phyloP scores from a whole-genome alignment of 2,329 filamentous ascomycete genomes.

The Pseudogymnoascus pannorum region DNA sequence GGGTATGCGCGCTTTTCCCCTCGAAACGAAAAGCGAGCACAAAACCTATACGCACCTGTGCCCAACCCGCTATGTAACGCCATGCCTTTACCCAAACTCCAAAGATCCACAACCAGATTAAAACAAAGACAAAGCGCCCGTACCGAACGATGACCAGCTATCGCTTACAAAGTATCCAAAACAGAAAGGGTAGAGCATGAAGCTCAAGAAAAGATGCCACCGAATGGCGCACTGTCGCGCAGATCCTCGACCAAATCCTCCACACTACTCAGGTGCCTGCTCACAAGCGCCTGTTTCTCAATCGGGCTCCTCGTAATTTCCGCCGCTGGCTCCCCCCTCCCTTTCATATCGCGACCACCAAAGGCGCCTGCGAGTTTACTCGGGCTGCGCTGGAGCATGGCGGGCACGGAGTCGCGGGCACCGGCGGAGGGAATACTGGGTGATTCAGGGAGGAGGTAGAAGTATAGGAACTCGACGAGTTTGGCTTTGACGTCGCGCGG shows the following conservation, averaged over 20 bases:
- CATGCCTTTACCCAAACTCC: not conserved
- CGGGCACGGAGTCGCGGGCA: conserved; percentile 39
- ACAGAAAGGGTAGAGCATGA: conserved; percentile 10
- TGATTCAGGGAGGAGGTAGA: conserved; percentile 93
- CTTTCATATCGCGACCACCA: conserved; percentile 30
- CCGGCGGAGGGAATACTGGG: conserved; percentile 48
- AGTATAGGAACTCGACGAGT: conserved; percentile 95
- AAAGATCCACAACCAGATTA: not conserved
- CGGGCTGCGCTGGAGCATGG: conserved; percentile 57
- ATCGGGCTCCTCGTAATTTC: conserved; percentile 48
- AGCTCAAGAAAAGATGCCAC: conserved; percentile 43
- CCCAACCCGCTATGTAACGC: conserved; percentile 22
- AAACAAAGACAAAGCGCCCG: not conserved
- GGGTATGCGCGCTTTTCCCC: not conserved
- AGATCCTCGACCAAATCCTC: conserved; percentile 65
- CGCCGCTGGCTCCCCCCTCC: conserved; percentile 13
- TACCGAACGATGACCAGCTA: not conserved
- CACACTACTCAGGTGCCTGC: conserved; percentile 57
- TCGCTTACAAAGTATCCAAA: not conserved
- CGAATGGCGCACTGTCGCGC: conserved; percentile 70
- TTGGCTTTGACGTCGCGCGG: conserved; percentile 87
- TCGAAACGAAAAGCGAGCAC: conserved; percentile 16
- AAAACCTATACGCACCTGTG: conserved; percentile 26
- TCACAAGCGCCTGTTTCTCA: conserved; percentile 60
- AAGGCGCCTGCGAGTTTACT: conserved; percentile 60